phyloP scores from a whole-genome alignment of 148 eudicot genomes.

The Camellia granthamiana region DNA sequence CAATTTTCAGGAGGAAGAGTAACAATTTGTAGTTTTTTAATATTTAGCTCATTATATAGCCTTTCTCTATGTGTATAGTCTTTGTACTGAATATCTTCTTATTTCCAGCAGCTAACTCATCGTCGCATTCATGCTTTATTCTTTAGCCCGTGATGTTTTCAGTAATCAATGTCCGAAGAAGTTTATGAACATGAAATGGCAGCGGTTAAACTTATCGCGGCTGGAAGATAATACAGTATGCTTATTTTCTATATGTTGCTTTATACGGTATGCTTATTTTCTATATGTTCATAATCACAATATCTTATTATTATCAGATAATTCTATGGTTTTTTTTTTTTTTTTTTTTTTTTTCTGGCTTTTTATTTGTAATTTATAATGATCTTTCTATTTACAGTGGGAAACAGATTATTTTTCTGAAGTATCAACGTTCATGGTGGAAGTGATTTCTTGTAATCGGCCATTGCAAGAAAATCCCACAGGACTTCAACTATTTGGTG shows the following conservation, averaged over 20 bases:
- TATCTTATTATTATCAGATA: background rate
- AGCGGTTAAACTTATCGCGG: background rate
- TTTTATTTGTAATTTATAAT: too few species aligned
- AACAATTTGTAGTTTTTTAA: background rate
- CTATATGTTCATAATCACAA: background rate
- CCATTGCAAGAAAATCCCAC: too few species aligned
- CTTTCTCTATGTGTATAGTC: background rate
- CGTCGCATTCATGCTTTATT: slow-evolving; percentile 16
- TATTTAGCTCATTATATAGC: background rate
- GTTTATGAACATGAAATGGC: background rate
- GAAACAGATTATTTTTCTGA: background rate
- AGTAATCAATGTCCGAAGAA: background rate
- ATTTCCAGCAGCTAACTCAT: slow-evolving; percentile 17
- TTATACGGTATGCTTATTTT: background rate
- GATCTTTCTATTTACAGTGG: background rate
- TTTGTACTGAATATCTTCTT: background rate
- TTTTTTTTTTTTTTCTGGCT: background rate
- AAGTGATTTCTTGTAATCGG: background rate
- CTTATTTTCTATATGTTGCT: background rate
- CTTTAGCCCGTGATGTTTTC: slow-evolving; percentile 14
- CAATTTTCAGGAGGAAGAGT: background rate
- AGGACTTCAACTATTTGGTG: too few species aligned
- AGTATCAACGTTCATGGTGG: background rate
- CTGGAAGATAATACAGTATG: background rate
- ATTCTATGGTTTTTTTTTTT: background rate